phyloP scores from a whole-genome alignment of 2,329 filamentous ascomycete genomes.

The Hymenoscyphus repandus region DNA sequence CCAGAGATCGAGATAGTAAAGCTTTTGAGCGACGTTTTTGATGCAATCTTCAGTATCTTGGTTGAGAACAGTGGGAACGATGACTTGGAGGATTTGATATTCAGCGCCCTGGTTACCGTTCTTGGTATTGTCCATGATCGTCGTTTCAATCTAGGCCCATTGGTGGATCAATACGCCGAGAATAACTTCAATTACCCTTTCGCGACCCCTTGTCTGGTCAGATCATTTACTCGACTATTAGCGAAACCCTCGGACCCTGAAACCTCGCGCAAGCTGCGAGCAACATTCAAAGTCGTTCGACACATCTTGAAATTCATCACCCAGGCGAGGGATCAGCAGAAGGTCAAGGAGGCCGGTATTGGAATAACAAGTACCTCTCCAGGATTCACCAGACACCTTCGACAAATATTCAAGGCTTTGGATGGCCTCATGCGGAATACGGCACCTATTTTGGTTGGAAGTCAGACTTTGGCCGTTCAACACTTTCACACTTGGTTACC shows the following conservation, averaged over 20 bases:
- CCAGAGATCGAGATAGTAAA: constrained; percentile 98
- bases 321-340: constrained; percentile 79
- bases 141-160: constrained; percentile 81
- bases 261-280: constrained; percentile 75
- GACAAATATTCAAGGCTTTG: constrained; percentile 82
- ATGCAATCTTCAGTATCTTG: constrained; percentile 84
- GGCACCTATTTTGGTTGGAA: constrained; percentile 82
- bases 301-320: constrained; percentile 95
- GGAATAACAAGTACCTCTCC: constrained; percentile 72
- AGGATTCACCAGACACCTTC: constrained; percentile 75
- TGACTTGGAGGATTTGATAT: constrained; percentile 88
- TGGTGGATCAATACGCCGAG: constrained; percentile 89
- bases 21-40: constrained; percentile 80
- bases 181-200: constrained; percentile 89
- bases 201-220: constrained; percentile 79
- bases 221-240: constrained; percentile 79
- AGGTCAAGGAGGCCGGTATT: constrained; percentile 80
- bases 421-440: constrained; percentile 85
- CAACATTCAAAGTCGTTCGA: constrained; percentile 90
- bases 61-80: constrained; percentile 88
- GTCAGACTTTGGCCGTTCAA: constrained; percentile 90
- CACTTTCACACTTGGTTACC: constrained; percentile 98
- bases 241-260: constrained; percentile 78
- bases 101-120: constrained; percentile 83
- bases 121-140: constrained; percentile 92